These are phyloP conservation scores for Aureobasidium uvarum DNA, from an alignment of 2,329 filamentous ascomycete species.

Conservation along the genomic window DNA sequence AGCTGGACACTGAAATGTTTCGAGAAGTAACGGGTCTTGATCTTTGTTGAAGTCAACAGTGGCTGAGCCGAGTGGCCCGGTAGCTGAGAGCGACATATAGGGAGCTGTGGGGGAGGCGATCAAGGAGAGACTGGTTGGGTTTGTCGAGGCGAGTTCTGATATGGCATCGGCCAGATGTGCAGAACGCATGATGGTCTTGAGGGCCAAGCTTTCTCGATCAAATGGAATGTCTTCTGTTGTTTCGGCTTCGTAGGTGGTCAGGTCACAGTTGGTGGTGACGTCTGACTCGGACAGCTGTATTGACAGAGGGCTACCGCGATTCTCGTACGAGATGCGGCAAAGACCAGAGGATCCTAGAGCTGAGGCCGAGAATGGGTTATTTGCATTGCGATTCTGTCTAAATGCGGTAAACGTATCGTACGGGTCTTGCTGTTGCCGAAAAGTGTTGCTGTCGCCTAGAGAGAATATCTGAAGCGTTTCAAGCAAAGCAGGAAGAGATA, in stretches of 20 bases:
- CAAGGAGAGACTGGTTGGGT: slow-evolving; percentile 56
- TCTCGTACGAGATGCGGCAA: slow-evolving; percentile 76
- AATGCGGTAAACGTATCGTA: slow-evolving; percentile 42
- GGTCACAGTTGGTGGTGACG: slow-evolving; percentile 84
- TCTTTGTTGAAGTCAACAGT: slow-evolving; percentile 56
- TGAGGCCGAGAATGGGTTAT: slow-evolving; percentile 78
- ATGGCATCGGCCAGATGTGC: slow-evolving; percentile 70
- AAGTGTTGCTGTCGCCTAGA: slow-evolving; percentile 44
- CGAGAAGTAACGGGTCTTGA: slow-evolving; percentile 53
- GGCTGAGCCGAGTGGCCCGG: slow-evolving; percentile 59
- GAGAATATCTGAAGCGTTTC: slow-evolving; percentile 96
- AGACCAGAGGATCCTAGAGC: slow-evolving; percentile 80
- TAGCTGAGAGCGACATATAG: slow-evolving; percentile 70
- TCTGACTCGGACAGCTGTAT: slow-evolving; percentile 93
- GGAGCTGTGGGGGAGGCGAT: slow-evolving; percentile 51
- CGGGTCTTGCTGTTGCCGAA: slow-evolving; percentile 37
- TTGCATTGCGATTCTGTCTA: slow-evolving; percentile 43
- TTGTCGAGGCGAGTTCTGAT: slow-evolving; percentile 65
- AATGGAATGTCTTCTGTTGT: slow-evolving; percentile 77
- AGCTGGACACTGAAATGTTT: slow-evolving; percentile 65
- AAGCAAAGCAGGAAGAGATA: slow-evolving; percentile 81
- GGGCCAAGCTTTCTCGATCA: slow-evolving; percentile 70
- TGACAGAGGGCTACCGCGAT: slow-evolving; percentile 75
- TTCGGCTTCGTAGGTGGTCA: slow-evolving; percentile 69
- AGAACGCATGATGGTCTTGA: slow-evolving; percentile 94